Base-by-base conservation (phyloP, 139 green algal species). In the Chlorella ohadii region DNA sequence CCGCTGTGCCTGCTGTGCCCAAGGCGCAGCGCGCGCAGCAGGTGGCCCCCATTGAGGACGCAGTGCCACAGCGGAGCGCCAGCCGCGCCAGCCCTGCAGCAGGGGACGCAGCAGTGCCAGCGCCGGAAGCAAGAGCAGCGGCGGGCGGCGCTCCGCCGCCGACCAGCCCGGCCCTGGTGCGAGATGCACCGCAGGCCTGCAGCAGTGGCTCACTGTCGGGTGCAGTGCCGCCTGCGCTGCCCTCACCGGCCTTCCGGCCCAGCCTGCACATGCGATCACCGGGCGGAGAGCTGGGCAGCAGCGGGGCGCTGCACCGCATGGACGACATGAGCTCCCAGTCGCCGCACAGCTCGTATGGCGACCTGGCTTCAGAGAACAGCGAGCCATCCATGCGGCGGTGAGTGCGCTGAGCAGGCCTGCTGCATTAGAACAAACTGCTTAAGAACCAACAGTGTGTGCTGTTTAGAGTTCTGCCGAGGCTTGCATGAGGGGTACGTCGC, bases 311-410 rank as follows among this genome's bases (percentile, higher is more conserved):
- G 67, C 67, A 47, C 33, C 39, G 71, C 39, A 56, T 77, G 39
- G 72, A 64, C 41, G 72, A 67, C 33, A 12, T 81, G 27, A 51
- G 33, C 55, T 17, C 51, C 22, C 55, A 81, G 74, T 57, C 51
- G 51, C 74, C 74, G 4, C 36, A 55, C 74, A 81, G 74, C 55
- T 70, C 55, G 55, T 81, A 55, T 39, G 74, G 74, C 17, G 74
- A 81, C 55, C 55, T 81, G 55, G 33, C 28, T 1, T 56, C 33
- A 20, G 72, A 65, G 6, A 51, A 17, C 33, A 81, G 74, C 55
- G 74, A 81, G 51, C 57, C 55, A 0, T 56, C 33, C 33, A 67
- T 68, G 28, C 31, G 74, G 28, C 44, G 74, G 74, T 81, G 71
- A 31, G 51, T 22, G 51, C 2, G 44, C 44, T n/a, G n/a, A n/a